Evolutionary conservation across 2,329 filamentous ascomycete genomes (phyloP).

Genomic region (Fusarium solani-melongenae): DNA sequence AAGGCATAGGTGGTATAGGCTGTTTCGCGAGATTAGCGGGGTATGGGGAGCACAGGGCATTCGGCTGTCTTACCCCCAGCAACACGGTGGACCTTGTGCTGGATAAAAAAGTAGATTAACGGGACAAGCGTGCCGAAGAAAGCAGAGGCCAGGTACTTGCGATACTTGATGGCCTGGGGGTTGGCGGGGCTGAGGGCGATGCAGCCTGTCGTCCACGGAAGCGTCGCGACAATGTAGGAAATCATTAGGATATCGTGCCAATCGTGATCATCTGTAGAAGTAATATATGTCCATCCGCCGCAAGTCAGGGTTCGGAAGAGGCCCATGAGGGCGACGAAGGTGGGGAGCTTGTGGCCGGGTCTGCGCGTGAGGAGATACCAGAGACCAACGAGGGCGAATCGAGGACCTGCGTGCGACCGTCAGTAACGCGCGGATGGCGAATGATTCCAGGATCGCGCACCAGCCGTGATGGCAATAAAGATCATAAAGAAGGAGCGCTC

Average conservation of each 20-base stretch:
- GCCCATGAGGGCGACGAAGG: conserved; percentile 82
- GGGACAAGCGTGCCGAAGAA: conserved; percentile 95
- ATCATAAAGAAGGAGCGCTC: conserved; percentile 97
- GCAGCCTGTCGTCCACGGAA: conserved; percentile 95
- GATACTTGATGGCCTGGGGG: conserved; percentile 83
- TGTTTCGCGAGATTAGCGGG: conserved; percentile 52
- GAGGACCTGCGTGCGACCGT: conserved; percentile 73
- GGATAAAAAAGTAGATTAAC: conserved; percentile 96
- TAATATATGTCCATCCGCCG: conserved; percentile 98
- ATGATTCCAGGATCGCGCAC: conserved; percentile 55
- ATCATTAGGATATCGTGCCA: conserved; percentile 99
- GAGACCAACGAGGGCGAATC: conserved; percentile 88
- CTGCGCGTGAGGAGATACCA: conserved; percentile 91
- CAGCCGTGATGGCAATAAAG: conserved; percentile 96
- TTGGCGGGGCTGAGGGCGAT: conserved; percentile 89
- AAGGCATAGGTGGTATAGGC: conserved; percentile 98
- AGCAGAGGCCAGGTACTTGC: conserved; percentile 82
- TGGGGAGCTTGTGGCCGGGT: conserved; percentile 80
- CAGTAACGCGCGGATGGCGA: conserved; percentile 15
- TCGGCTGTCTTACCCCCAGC: conserved; percentile 78
- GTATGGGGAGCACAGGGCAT: background rate
- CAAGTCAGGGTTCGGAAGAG: conserved; percentile 92
- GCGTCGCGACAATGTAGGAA: conserved; percentile 90
- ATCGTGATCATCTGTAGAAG: conserved; percentile 96
- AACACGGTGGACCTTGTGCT: conserved; percentile 96